A percentile compares a stretch with the other conserved stretches of the same genome.
These are phyloP conservation scores for Capsicum pubescens DNA, from an alignment of 257 asterid species.

Conservation along the genomic window DNA sequence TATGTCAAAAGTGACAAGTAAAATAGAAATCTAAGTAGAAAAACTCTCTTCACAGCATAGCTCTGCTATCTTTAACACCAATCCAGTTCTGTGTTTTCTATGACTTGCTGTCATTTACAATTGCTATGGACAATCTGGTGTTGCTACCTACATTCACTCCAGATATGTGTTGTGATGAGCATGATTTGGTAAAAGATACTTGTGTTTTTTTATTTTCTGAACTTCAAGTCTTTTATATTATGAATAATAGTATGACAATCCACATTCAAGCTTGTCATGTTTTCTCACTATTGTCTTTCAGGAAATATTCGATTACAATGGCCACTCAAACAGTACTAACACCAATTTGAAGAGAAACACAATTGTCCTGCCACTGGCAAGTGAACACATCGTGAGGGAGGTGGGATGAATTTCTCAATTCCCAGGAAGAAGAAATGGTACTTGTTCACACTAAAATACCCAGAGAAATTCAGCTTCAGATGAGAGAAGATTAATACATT, in stretches of 20 bases:
- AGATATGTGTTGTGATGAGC: constrained; percentile 30
- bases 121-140: constrained; percentile 1
- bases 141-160: constrained; percentile 36
- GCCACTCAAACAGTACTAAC: background rate
- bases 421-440: background rate
- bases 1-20: too few relatives aligned
- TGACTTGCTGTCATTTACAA: background rate
- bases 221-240: background rate
- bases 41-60: background rate
- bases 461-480: background rate
- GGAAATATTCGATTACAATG: background rate
- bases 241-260: background rate
- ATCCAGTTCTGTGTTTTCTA: background rate
- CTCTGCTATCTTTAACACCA: background rate
- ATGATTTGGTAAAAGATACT: constrained; percentile 11
- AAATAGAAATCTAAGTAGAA: too few relatives aligned
- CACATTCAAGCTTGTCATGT: background rate
- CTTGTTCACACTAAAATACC: background rate
- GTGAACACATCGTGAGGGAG: background rate
- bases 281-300: background rate
- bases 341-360: background rate
- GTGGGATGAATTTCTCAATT: background rate
- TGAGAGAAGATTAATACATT: background rate
- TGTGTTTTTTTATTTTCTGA: background rate
- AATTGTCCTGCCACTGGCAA: background rate